Evolutionary conservation across 495 filamentous ascomycete species (phyloP).

Genomic region (Neurospora sp.): DNA sequence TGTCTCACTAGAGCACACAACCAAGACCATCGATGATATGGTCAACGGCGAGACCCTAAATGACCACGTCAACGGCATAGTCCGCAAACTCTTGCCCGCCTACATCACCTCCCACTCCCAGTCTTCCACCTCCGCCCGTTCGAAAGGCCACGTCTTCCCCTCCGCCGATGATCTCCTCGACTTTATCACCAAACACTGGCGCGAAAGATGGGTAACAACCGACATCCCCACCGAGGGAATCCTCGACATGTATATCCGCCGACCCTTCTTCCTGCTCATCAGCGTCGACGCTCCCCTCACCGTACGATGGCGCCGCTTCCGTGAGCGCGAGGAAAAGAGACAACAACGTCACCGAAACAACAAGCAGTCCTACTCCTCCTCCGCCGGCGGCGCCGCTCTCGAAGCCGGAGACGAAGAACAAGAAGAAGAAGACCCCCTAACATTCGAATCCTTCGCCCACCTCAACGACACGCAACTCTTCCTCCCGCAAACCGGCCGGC

Average conservation of each 20-base stretch:
- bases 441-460: conserved; percentile 67
- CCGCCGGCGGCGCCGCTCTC: too few relatives aligned
- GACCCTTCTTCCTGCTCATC: conserved; percentile 88
- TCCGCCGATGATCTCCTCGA: conserved; percentile 57
- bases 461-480: conserved; percentile 73
- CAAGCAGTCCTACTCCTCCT: too few relatives aligned
- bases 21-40: conserved; percentile 6
- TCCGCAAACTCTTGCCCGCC: background rate
- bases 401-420: conserved; percentile 18
- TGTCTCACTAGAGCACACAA: conserved; percentile 30
- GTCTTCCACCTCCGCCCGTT: conserved; percentile 4
- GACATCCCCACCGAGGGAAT: conserved; percentile 59
- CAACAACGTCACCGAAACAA: conserved; percentile 48
- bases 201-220: conserved; percentile 70
- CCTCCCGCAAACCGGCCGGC: conserved; percentile 50
- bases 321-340: conserved; percentile 15
- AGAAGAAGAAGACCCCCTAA: conserved; percentile 24
- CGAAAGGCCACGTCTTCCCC: conserved; percentile 39
- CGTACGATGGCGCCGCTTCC: conserved; percentile 67
- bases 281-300: conserved; percentile 83
- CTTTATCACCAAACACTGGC: conserved; percentile 79
- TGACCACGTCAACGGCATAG: background rate
- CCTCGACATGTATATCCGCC: conserved; percentile 60
- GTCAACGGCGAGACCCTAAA: background rate
- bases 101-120: background rate